Evolutionary conservation across 768 basidiomycete species (phyloP).

Genomic region (Naganishia randhawae): DNA sequence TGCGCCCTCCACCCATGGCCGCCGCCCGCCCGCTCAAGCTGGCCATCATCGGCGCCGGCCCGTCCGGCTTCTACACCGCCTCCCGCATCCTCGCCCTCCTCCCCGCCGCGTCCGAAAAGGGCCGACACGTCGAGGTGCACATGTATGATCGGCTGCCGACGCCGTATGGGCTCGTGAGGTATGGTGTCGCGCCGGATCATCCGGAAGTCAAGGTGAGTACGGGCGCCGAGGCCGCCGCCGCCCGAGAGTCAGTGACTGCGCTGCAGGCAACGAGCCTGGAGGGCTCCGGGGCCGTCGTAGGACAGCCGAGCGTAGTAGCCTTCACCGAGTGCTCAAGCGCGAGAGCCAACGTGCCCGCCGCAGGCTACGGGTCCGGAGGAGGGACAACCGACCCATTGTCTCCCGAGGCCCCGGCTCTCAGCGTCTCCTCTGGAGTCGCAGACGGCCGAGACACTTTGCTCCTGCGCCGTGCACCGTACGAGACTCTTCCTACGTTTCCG

Average conservation of each 20-base stretch:
- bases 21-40: conserved; percentile 59
- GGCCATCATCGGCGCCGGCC: conserved; percentile 88
- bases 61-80: conserved; percentile 93
- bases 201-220: conserved; percentile 87
- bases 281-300: not conserved
- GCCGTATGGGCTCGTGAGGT: conserved; percentile 89
- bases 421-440: no score
- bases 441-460: no score
- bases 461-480: no score
- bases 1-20: not conserved
- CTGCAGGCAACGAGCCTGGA: not conserved
- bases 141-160: conserved; percentile 89
- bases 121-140: conserved; percentile 61
- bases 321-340: not conserved
- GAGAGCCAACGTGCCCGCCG: no score
- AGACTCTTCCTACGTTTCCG: no score
- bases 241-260: not conserved
- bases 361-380: no score
- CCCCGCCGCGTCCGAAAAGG: conserved; percentile 52
- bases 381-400: no score
- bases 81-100: conserved; percentile 71
- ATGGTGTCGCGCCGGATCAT: conserved; percentile 96
- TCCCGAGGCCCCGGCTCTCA: no score
- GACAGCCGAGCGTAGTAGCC: not conserved
- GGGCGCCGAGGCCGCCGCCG: not conserved